Base-by-base conservation (phyloP, 139 green algal species). In the Tetraselmis striata region DNA sequence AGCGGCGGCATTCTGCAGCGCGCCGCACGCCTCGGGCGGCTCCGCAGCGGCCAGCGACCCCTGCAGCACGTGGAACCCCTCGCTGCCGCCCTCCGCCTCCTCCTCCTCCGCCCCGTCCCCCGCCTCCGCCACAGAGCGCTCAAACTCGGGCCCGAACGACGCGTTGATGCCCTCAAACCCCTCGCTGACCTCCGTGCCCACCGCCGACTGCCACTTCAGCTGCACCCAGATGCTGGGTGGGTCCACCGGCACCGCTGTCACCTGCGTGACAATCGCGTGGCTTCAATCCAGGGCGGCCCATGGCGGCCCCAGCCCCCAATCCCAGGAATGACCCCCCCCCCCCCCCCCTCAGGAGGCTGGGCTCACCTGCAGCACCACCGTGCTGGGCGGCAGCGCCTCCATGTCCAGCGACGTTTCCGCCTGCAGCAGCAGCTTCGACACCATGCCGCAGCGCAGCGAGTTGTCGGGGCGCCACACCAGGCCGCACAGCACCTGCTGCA, bases 331-430 rank as follows among this genome's bases (percentile, higher is more conserved):
- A n/a, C n/a, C n/a, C n/a, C n/a, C n/a, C n/a, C n/a, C n/a, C n/a
- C n/a, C n/a, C n/a, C n/a, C n/a, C n/a, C n/a, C n/a, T n/a, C n/a
- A n/a, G n/a, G n/a, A n/a, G n/a, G n/a, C n/a, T n/a, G n/a, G 45
- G 11, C 45, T 82, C 58, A 91, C 30, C 82, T 91, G 87, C 80
- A 91, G 67, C 22, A 91, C 32, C 77, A 91, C 77, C 0, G 83
- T 74, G n/a, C 83, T 85, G 30, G 67, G 23, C 11, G 80, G 83
- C 77, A 88, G 29, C 2, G 83, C 85, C 75, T 85, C 67, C 28
- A 29, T 32, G 29, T 89, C 85, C 23, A 86, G 83, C 0, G 28
- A 26, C 2, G 83, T 85, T 0, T 89, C 31, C 29, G 25, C 58
- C 5, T 83, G 79, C 28, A 90, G 32, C 45, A 25, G 11, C 45